Base-by-base conservation (phyloP, 202 grass and related monocot genomes). In the Cymbopogon flexuosus region DNA sequence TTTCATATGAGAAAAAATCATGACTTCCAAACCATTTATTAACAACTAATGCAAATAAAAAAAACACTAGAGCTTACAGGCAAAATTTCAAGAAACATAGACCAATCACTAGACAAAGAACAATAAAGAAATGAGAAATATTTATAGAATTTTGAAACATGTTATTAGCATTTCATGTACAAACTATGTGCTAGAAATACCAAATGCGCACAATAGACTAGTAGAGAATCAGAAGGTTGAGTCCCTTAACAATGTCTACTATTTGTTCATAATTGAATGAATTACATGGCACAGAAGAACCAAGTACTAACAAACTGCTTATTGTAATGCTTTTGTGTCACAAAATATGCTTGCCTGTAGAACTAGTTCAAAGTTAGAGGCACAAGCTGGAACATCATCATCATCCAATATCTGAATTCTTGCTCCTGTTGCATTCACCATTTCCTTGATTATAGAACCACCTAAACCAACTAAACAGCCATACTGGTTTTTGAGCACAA, bases 401-500 rank as follows among this genome's bases (percentile, higher is more conserved):
- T 88, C 86, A 16, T 78, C 58, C 30, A 83, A 68, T 72, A 88
- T 88, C 22, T 88, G 58, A 67, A 84, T 88, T 74, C 39, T 78
- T 45, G 80, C 68, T 49, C 86, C 65, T 16, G 80, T 83, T 66
- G 36, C 13, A 18, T 62, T 74, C 47, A 68, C 31, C 61, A 88
- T 83, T 83, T 83, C 74, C 52, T 83, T 78, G 37, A 88, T 74
- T 74, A 74, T 65, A 49, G 75, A 45, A 73, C 86, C 80, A 52
- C 61, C 65, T 68, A 68, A 66, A 79, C 79, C 68, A 83, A 79
- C 40, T 79, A 88, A 68, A 68, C 60, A 73, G 21, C 5, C 41
- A 73, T 31, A 30, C 66, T 83, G 74, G 30, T 40, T 77, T 72
- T 47, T 83, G 10, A 58, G 67, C 5, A 87, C 68, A 61, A 87